Evolutionary conservation across 2,329 filamentous ascomycete species (phyloP), one percentile per base, ranked within the genome.

Genomic region (Sporothrix luriei): DNA sequence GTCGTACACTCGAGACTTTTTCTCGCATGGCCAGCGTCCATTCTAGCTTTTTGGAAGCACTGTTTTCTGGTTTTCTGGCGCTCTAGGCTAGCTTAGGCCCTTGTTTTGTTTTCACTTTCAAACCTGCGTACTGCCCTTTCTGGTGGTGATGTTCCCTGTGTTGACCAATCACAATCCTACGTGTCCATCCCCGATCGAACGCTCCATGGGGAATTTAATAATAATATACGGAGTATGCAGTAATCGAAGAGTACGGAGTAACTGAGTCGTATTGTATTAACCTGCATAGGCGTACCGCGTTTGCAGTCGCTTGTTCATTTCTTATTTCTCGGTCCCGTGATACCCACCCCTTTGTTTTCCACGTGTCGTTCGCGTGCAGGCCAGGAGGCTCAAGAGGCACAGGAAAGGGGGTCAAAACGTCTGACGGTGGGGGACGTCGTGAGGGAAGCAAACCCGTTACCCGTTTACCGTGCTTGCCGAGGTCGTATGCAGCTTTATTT

Each of bases 341-440:
- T 48, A 19, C 51, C 5, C 21, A n/a, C 38, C 57, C 57, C 38
- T 24, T 57, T 16, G 33, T 40, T 68, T 68, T 68, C 66, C 66
- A 68, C 66, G 66, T 68, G 66, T 68, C 43, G 49, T 59, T 59
- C 6, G n/a, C 21, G 11, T n/a, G 21, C 57, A 62, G 21, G 57
- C n/a, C 4, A 4, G 19, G 29, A 43, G 11, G 33, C 16, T n/a
- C 10, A 57, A 33, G 19, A 40, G n/a, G 11, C 5, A 24, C 13
- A 19, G 55, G 55, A 43, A 61, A 62, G n/a, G 21, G 21, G 38
- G 21, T 46, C 38, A 10, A 62, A 46, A 46, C 57, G 14, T 61
- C n/a, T 7, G 26, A 26, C 4, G 26, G 10, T 16, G 43, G 43
- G 43, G 4, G 46, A 14, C 6, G 16, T 14, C 24, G 11, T 55